A percentile compares a stretch with the other conserved stretches of the same genome.
Evolutionary conservation across 1,284 basidiomycete species (phyloP).

Genomic region (Apiotrichum siamense): DNA sequence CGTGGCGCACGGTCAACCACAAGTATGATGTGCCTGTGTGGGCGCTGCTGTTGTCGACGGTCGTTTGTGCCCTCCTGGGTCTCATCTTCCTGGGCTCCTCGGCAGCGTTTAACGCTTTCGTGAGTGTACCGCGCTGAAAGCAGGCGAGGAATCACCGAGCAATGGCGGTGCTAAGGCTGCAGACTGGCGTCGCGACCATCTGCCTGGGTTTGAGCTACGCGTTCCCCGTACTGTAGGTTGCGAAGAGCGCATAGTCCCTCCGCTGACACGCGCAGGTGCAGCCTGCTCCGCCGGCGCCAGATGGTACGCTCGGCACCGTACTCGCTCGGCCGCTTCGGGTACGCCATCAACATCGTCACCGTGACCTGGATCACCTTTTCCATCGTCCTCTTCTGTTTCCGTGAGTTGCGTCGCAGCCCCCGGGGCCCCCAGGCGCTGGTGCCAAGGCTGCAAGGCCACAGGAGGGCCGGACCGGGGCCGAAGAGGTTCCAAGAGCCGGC

Average conservation of each 20-base stretch:
- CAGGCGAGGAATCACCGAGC: no score
- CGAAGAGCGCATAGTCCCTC: no score
- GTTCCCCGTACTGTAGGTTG: constrained; percentile 46
- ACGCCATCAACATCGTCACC: constrained; percentile 35
- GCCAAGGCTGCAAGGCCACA: no score
- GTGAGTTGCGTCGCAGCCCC: constrained; percentile 1
- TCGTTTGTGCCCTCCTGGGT: constrained; percentile 47
- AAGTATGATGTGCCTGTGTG: constrained; percentile 46
- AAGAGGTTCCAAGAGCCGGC: no score
- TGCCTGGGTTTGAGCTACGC: constrained; percentile 43
- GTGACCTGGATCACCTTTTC: constrained; percentile 17
- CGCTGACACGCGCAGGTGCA: no score
- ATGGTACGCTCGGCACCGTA: constrained; percentile 37
- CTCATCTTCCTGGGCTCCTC: constrained; percentile 43
- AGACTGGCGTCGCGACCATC: constrained; percentile 39
- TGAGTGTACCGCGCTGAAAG: no score
- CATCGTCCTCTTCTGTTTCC: constrained; percentile 20
- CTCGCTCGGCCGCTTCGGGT: constrained; percentile 44
- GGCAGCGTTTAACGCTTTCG: constrained; percentile 46
- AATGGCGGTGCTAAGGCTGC: no score
- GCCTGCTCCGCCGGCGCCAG: constrained; percentile 39
- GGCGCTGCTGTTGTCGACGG: constrained; percentile 43
- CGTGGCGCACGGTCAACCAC: constrained; percentile 41
- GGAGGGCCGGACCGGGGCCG: no score
- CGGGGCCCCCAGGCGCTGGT: no score